These are phyloP conservation scores for Starmerella sp. DNA, from an alignment of 805 yeast genomes.

Conservation along the genomic window DNA sequence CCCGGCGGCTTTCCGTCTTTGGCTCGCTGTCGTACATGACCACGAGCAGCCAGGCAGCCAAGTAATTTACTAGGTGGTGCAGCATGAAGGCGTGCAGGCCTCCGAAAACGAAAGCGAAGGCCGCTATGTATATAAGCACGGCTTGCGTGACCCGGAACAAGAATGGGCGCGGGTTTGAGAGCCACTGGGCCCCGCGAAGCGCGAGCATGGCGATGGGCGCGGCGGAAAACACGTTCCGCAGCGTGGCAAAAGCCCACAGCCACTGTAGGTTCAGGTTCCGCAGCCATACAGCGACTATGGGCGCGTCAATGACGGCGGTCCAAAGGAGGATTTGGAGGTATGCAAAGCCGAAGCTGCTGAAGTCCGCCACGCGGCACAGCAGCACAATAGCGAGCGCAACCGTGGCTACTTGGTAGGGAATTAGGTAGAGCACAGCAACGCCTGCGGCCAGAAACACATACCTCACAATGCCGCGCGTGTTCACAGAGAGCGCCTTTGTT, in stretches of 20 bases:
- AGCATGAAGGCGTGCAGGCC: conserved; percentile 68
- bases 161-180: conserved; percentile 32
- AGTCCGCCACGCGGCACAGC: conserved; percentile 8
- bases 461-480: background rate
- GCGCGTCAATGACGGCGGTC: conserved; percentile 67
- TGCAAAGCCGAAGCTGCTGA: conserved; percentile 25
- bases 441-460: background rate
- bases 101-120: conserved; percentile 63
- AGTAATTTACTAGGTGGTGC: conserved; percentile 58
- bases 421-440: conserved; percentile 5
- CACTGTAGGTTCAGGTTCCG: conserved; percentile 66
- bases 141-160: conserved; percentile 23
- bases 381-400: conserved; percentile 24
- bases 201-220: conserved; percentile 36
- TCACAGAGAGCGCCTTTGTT: background rate
- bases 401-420: conserved; percentile 42
- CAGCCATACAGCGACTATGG: conserved; percentile 62
- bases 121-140: conserved; percentile 40
- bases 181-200: conserved; percentile 15
- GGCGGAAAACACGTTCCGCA: conserved; percentile 63
- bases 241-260: conserved; percentile 74
- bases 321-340: conserved; percentile 55
- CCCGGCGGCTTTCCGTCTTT: background rate
- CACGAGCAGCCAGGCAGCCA: conserved; percentile 18
- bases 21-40: background rate